Evolutionary conservation across 2,329 filamentous ascomycete species (phyloP).

Genomic region (Tolypocladium amazonense): DNA sequence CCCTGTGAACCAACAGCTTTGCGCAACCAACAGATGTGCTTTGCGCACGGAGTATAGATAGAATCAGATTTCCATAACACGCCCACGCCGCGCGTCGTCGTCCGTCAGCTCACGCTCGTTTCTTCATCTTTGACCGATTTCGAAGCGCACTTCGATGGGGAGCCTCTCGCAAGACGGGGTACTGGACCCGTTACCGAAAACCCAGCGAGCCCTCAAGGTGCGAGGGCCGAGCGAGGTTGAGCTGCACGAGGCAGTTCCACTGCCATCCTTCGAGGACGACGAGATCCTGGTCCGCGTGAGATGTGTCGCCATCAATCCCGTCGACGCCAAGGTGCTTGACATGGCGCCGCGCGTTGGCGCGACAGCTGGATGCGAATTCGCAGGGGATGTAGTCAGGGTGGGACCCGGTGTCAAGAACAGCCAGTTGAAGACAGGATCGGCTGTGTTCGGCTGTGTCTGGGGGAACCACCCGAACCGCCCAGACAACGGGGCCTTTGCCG

Average conservation of each 20-base stretch:
- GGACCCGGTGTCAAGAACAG: neutral
- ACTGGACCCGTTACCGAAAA: neutral
- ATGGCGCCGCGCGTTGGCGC: neutral
- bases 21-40: neutral
- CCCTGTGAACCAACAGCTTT: neutral
- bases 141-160: neutral
- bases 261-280: neutral
- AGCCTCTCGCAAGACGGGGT: neutral
- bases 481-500: neutral
- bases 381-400: neutral
- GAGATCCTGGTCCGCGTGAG: neutral
- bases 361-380: neutral
- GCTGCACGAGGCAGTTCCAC: neutral
- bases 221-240: neutral
- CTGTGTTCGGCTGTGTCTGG: neutral
- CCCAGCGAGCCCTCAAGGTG: neutral
- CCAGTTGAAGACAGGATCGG: neutral
- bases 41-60: neutral
- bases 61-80: neutral
- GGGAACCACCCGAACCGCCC: neutral
- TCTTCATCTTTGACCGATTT: neutral
- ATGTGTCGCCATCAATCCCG: neutral
- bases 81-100: neutral
- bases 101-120: neutral
- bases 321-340: neutral